A percentile compares a stretch with the other conserved stretches of the same genome.
Conservation (phyloP, 495 filamentous ascomycete species). For the Rhizodiscina lignyota region DNA sequence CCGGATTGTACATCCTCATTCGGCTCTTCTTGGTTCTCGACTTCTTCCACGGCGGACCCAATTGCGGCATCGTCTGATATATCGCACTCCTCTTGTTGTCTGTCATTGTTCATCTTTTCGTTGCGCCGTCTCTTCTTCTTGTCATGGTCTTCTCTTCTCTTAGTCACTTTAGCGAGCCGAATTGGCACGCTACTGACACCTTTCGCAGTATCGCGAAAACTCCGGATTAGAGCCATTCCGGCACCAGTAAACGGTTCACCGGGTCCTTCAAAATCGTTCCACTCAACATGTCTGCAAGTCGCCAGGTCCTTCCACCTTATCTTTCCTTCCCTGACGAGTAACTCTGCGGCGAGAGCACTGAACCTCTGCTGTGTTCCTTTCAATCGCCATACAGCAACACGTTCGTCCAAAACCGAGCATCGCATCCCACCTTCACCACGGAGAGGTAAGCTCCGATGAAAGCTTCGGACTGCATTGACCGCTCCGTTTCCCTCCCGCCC, state of each 20-base stretch:
- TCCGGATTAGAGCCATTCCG: conserved; percentile 36
- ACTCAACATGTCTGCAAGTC: conserved; percentile 49
- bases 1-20: neutral
- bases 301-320: conserved; percentile 49
- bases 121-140: conserved; percentile 25
- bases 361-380: conserved; percentile 40
- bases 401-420: conserved; percentile 47
- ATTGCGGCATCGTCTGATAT: too few species aligned
- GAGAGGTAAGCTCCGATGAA: conserved; percentile 46
- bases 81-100: conserved; percentile 2
- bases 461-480: conserved; percentile 49
- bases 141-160: conserved; percentile 27
- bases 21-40: neutral
- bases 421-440: conserved; percentile 42
- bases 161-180: conserved; percentile 33
- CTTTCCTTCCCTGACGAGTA: conserved; percentile 39
- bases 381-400: conserved; percentile 51
- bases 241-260: conserved; percentile 56
- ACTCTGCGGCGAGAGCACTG: conserved; percentile 47
- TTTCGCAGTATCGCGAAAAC: conserved; percentile 33
- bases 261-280: conserved; percentile 67
- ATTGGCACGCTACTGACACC: conserved; percentile 44
- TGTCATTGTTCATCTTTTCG: conserved; percentile 6
- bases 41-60: too few species aligned
- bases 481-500: conserved; percentile 57